Evolutionary conservation across 2,329 filamentous ascomycete genomes (phyloP).

Genomic region (Pseudogymnoascus sp.): DNA sequence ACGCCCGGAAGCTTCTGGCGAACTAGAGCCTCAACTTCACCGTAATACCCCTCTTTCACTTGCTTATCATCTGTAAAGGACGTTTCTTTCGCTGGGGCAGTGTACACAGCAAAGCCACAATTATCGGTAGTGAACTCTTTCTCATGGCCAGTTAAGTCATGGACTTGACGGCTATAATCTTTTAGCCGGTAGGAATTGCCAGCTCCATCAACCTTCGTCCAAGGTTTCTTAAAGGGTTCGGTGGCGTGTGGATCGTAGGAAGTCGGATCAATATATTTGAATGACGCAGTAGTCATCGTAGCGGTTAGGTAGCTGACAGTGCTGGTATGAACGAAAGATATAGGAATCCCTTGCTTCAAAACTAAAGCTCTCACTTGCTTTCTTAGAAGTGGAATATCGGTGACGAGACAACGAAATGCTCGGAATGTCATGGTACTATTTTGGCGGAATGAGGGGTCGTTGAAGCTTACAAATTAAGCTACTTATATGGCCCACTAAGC

Average conservation of each 20-base stretch:
- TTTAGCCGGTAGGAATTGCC: constrained; percentile 45
- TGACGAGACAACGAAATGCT: neutral
- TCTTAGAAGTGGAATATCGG: neutral
- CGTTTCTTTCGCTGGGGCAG: constrained; percentile 46
- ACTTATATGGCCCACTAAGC: neutral
- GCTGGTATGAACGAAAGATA: neutral
- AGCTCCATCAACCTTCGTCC: constrained; percentile 58
- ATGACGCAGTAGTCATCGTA: constrained; percentile 50
- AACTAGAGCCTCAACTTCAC: constrained; percentile 67
- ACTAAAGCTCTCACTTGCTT: neutral
- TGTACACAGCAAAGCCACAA: constrained; percentile 64
- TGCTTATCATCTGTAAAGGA: constrained; percentile 62
- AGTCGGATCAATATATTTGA: constrained; percentile 54
- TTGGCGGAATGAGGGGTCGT: neutral
- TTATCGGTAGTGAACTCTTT: constrained; percentile 56
- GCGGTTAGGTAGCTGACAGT: constrained; percentile 16
- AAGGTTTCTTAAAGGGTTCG: constrained; percentile 42
- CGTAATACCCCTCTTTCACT: constrained; percentile 68
- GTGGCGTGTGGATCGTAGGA: constrained; percentile 32
- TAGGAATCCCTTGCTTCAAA: neutral
- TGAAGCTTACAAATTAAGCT: neutral
- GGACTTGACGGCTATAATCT: constrained; percentile 43
- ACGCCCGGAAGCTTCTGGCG: constrained; percentile 57
- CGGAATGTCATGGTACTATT: neutral
- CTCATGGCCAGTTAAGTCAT: constrained; percentile 66